Base-by-base conservation (phyloP, 805 yeast genomes). In the Candida silvicultrix region DNA sequence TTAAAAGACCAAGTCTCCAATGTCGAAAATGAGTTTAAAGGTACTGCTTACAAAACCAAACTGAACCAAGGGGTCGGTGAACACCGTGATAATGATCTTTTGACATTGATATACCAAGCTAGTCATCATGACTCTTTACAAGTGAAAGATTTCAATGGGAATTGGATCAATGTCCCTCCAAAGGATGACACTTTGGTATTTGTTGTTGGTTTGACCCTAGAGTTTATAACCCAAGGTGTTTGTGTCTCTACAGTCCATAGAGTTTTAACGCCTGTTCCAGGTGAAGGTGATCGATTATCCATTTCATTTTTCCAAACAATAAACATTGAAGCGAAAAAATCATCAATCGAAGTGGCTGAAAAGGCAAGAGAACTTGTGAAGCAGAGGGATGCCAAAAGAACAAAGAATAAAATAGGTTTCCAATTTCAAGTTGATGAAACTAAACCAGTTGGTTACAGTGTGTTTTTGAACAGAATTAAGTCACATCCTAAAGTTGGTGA, bases 51-150 rank as follows among this genome's bases (percentile, higher is more conserved):
- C 38, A 46, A 66, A 5, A 71, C 77, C 0, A 63, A 60, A 47
- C 65, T 69, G 19, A 65, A 55, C 48, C 78, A 73, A 52, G 58
- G 59, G 16, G 65, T 58, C 19, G 57, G 60, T 8, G 62, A 85
- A 3, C 89, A 83, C 55, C 71, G 85, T 47, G 89, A 83, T 54
- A 76, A 81, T 4, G 85, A 80, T 45, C 68, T 81, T 54, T 56
- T 81, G 25, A 81, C 86, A 0, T 78, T 70, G 56, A 78, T 82
- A 12, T 75, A 71, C 52, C 85, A 81, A 55, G 85, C 80, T 11
- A 66, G 76, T 1, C 65, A 61, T 15, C 77, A 73, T 46, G 60
- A 57, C 4, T 69, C 74, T 8, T 58, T 75, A 29, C 75, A 73
- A 49, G 77, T 73, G 12, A 75, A 74, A 49, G 70, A 69, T 46